These are phyloP conservation scores for Podila epigama DNA, from an alignment of 192 early-diverging fungal genomes.

Conservation along the genomic window DNA sequence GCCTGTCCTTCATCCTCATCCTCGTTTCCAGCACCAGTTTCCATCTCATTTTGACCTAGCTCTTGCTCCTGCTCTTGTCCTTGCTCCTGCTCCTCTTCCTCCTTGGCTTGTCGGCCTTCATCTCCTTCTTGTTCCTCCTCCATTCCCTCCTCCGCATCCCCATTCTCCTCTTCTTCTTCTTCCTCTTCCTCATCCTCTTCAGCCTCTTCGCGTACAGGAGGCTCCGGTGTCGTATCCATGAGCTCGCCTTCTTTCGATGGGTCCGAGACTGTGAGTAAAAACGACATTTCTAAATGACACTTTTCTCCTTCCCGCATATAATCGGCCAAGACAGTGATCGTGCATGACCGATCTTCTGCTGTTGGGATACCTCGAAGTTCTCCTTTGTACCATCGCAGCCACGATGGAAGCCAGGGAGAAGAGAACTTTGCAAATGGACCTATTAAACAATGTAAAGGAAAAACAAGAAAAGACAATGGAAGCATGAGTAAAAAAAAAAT, in stretches of 20 bases:
- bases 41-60: no score
- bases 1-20: no score
- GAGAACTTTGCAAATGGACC: constrained; percentile 75
- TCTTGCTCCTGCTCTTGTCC: no score
- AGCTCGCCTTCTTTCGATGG: constrained; percentile 43
- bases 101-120: no score
- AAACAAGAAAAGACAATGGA: background rate
- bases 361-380: constrained; percentile 69
- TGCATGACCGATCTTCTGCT: constrained; percentile 62
- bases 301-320: constrained; percentile 66
- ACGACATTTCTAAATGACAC: constrained; percentile 53
- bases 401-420: constrained; percentile 72
- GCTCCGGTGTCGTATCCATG: constrained; percentile 22
- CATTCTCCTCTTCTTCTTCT: background rate
- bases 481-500: background rate
- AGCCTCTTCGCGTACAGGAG: constrained; percentile 1
- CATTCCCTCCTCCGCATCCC: background rate
- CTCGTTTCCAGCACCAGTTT: no score
- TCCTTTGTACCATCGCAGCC: constrained; percentile 81
- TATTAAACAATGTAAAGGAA: constrained; percentile 16
- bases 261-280: constrained; percentile 49
- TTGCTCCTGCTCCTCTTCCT: no score
- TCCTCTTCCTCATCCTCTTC: background rate
- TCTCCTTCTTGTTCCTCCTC: background rate
- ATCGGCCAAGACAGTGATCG: constrained; percentile 69